These are phyloP conservation scores for Picochlorum sp. DNA, from an alignment of 139 green algal species.

Conservation along the genomic window DNA sequence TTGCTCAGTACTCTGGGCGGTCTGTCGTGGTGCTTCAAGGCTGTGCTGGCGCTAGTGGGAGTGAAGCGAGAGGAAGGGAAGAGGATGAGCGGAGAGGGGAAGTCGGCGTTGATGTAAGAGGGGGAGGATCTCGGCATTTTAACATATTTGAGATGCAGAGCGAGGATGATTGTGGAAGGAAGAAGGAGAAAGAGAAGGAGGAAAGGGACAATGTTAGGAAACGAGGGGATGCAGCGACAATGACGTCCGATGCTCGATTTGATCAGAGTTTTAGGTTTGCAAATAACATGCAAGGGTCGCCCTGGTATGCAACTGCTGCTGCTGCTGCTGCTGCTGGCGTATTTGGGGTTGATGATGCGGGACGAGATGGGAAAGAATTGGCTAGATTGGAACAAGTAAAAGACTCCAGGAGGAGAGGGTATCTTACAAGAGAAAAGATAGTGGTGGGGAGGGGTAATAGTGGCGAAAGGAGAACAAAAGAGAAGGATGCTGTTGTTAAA, in stretches of 20 bases:
- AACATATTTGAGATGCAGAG: too few relatives aligned
- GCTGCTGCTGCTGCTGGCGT: neutral
- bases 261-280: conserved; percentile 64
- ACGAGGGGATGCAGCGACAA: conserved; percentile 47
- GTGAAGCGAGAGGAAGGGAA: conserved; percentile 12
- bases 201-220: neutral
- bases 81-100: neutral
- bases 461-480: neutral
- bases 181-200: neutral
- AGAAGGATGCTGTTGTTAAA: conserved; percentile 43
- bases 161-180: too few relatives aligned
- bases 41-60: neutral
- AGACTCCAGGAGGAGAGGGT: neutral
- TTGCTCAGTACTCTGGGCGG: too few relatives aligned
- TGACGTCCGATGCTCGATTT: conserved; percentile 67
- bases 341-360: neutral
- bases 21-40: neutral
- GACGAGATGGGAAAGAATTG: neutral
- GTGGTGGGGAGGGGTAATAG: neutral
- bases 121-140: neutral
- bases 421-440: conserved; percentile 7
- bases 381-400: neutral
- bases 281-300: conserved; percentile 20
- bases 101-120: neutral
- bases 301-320: neutral